A percentile compares a stretch with the other conserved stretches of the same genome.
Evolutionary conservation across 495 filamentous ascomycete species (phyloP).

Genomic region (Pyronema domesticum): DNA sequence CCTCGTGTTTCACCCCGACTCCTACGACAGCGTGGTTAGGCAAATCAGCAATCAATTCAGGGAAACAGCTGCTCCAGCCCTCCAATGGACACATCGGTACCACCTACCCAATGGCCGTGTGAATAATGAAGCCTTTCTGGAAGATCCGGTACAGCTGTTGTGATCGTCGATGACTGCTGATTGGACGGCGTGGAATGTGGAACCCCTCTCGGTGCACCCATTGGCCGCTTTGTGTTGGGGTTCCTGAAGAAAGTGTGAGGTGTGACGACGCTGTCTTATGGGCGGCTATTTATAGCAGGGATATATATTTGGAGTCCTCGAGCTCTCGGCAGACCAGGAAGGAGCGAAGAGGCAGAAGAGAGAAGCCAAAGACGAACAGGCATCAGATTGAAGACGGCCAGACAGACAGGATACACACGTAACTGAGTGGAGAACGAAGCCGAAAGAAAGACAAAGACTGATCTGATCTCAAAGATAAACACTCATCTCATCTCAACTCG

Average conservation of each 20-base stretch:
- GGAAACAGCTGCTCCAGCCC: background rate
- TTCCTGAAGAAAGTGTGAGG: conserved; percentile 10
- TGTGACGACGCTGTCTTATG: conserved; percentile 15
- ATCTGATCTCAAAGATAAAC: no score
- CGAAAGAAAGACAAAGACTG: no score
- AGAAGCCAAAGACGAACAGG: conserved; percentile 2
- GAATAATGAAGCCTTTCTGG: background rate
- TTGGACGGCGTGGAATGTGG: background rate
- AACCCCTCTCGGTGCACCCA: background rate
- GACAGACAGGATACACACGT: no score
- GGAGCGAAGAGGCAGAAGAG: conserved; percentile 2
- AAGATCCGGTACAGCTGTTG: background rate
- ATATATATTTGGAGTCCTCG: background rate
- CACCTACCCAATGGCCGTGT: background rate
- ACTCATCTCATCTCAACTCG: no score
- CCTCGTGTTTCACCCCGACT: background rate
- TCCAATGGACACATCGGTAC: background rate
- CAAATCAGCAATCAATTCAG: background rate
- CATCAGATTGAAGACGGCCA: no score
- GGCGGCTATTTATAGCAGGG: conserved; percentile 20
- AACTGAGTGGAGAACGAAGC: no score
- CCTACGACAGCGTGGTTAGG: background rate
- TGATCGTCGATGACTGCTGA: background rate
- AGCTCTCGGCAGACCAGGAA: no score
- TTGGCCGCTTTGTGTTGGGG: conserved; percentile 11